Conservation (phyloP, 345 rosid species). For the Erodium maritimum region DNA sequence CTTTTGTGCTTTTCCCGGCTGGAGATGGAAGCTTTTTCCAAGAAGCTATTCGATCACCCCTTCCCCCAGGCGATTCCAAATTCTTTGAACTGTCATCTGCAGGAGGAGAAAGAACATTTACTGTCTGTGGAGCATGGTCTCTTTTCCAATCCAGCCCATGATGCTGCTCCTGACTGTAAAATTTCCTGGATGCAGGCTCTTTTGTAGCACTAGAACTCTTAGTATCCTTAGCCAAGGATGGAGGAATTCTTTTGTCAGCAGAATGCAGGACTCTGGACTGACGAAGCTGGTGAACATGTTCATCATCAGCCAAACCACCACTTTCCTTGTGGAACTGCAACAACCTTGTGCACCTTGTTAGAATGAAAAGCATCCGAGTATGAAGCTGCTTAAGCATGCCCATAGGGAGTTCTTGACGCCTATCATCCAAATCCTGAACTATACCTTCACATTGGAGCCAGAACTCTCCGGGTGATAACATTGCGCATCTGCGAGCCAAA, state of each 20-base stretch:
- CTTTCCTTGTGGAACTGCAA: conserved; percentile 99
- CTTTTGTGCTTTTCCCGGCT: conserved; percentile 43
- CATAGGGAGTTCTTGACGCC: conserved; percentile 92
- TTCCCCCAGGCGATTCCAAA: conserved; percentile 48
- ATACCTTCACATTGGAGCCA: conserved; percentile 99
- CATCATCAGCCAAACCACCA: conserved; percentile 71
- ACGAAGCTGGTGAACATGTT: conserved; percentile 60
- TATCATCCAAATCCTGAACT: conserved; percentile 97
- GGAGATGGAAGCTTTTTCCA: conserved; percentile 94
- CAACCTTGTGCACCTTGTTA: conserved; percentile 92
- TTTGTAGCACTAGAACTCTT: conserved; percentile 58
- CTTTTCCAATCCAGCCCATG: conserved; percentile 56
- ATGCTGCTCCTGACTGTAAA: conserved; percentile 89
- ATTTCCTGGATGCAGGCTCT: conserved; percentile 55
- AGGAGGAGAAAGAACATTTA: conserved; percentile 27
- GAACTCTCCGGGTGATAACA: conserved; percentile 88
- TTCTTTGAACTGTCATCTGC: conserved; percentile 33
- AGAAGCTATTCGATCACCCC: conserved; percentile 73
- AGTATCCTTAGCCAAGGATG: conserved; percentile 31
- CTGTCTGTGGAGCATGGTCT: conserved; percentile 31
- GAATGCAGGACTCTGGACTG: conserved; percentile 68
- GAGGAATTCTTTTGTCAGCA: conserved; percentile 56
- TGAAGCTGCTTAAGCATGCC: conserved; percentile 89
- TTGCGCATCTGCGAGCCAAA: conserved; percentile 92
- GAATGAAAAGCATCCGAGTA: conserved; percentile 96